Evolutionary conservation across 495 filamentous ascomycete species (phyloP), one percentile per base, ranked within the genome.

Genomic region (Trichocladium antarcticum): DNA sequence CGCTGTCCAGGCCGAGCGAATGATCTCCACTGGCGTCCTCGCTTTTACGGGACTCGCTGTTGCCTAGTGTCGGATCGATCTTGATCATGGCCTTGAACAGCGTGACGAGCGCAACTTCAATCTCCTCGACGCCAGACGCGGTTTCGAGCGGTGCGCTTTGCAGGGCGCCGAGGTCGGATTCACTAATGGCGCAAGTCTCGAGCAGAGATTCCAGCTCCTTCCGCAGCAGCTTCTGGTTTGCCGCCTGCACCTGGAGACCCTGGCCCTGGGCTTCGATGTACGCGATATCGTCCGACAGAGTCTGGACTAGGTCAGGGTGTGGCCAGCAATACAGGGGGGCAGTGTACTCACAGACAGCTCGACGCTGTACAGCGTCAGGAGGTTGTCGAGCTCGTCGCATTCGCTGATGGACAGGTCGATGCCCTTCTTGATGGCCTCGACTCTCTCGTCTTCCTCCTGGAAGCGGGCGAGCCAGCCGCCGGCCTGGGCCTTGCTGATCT

Each of bases 251-350:
- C 59, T 97, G 93, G 19, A 98, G 66, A 67, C 92, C 93, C 68
- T 97, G 89, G 5, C 86, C 88, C 62, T 97, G 92, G 8, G 93
- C 87, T 69, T 98, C 92, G 43, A 98, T 96, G 59, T 90, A 96
- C 6, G 89, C 80, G 37, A 98, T 88, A 66, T 98, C 92, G 29
- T 96, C 89, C 46, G 89, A 86, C 3, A 98, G 73, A 38, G 87
- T 97, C 86, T 95, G 50, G 12, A 32, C 11, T 32, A 2, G 31
- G 31, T 55, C 77, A 61, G 80, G 71, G 11, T 19, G 14, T 15
- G 37, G 12, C 21, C 14, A 22, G 12, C 35, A 24, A 34, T 14
- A 15, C 35, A 39, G 0, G 0, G 49, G 76, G 68, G 40, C 44
- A 6, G 20, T 9, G 0, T 6, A 78, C 86, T 73, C 74, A 94